phyloP scores from a whole-genome alignment of 1,284 basidiomycete genomes.

The Trichosporon inkin region DNA sequence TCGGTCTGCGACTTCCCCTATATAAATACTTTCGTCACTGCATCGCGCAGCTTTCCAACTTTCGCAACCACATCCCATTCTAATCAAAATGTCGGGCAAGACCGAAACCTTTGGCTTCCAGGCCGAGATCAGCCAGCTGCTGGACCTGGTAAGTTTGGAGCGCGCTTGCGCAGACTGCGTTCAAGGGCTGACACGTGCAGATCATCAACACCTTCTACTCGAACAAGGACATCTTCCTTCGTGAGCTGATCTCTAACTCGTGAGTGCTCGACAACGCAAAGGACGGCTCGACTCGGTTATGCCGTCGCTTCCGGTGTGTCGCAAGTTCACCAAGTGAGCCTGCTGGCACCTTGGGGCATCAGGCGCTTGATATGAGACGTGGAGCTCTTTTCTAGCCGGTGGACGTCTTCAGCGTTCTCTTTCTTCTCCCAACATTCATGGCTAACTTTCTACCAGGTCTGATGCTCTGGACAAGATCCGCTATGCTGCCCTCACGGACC shows the following conservation, averaged over 20 bases:
- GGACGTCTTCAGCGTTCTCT: neutral
- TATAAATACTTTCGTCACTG: too few species aligned
- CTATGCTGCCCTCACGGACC: conserved; percentile 80
- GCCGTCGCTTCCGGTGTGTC: too few species aligned
- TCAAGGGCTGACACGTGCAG: neutral
- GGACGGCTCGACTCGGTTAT: too few species aligned
- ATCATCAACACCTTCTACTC: conserved; percentile 84
- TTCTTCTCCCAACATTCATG: neutral
- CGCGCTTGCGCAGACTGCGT: neutral
- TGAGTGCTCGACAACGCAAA: neutral
- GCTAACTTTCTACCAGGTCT: conserved; percentile 50
- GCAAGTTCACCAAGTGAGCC: neutral
- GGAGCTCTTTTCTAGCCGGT: too few species aligned
- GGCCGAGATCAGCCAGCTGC: conserved; percentile 91
- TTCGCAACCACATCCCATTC: neutral
- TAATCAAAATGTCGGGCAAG: conserved; percentile 18
- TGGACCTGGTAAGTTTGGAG: conserved; percentile 40
- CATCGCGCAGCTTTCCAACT: neutral
- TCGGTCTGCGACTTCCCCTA: too few species aligned
- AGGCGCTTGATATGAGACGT: too few species aligned
- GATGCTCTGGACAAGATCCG: conserved; percentile 98
- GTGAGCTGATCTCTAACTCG: conserved; percentile 65
- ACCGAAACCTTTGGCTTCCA: conserved; percentile 51
- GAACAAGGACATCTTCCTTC: conserved; percentile 71
- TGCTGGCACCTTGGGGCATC: neutral